Conservation (phyloP, 345 rosid genomes). For the Eucalyptus curtisii region DNA sequence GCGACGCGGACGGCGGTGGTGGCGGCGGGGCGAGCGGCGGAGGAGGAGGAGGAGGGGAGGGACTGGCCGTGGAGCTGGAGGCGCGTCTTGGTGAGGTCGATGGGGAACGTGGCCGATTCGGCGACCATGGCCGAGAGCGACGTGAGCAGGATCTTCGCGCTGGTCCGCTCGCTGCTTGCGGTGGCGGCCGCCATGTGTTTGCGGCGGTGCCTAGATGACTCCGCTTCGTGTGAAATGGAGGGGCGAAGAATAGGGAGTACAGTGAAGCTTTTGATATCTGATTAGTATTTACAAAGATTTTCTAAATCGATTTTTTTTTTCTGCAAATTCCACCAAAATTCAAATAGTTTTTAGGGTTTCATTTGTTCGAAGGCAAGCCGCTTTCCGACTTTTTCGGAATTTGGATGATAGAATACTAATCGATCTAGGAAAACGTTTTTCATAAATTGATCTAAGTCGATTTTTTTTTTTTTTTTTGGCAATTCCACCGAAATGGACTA, state of each 20-base stretch:
- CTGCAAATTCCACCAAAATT: no score
- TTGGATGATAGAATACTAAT: no score
- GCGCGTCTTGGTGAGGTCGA: constrained; percentile 76
- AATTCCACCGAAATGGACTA: no score
- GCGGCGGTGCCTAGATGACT: not conserved
- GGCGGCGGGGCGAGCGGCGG: constrained; percentile 35
- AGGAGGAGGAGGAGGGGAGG: constrained; percentile 9
- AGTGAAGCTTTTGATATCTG: not conserved
- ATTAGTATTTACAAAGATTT: no score
- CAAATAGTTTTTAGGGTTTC: no score
- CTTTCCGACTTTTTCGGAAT: no score
- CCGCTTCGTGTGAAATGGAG: not conserved
- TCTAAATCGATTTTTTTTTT: no score
- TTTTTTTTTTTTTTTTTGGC: no score
- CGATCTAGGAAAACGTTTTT: no score
- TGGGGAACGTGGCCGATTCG: constrained; percentile 72
- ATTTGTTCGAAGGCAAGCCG: no score
- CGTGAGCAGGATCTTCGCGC: constrained; percentile 36
- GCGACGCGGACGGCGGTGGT: constrained; percentile 40
- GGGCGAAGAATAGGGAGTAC: not conserved
- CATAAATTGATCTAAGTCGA: no score
- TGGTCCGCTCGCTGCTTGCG: not conserved
- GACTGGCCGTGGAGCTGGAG: constrained; percentile 66
- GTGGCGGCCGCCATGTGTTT: not conserved
- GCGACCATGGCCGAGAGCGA: constrained; percentile 81